Percentiles rank a stretch among this genome's conserved stretches.
phyloP scores from a whole-genome alignment of 2,329 filamentous ascomycete species.

The Trichoderma harzianum region DNA sequence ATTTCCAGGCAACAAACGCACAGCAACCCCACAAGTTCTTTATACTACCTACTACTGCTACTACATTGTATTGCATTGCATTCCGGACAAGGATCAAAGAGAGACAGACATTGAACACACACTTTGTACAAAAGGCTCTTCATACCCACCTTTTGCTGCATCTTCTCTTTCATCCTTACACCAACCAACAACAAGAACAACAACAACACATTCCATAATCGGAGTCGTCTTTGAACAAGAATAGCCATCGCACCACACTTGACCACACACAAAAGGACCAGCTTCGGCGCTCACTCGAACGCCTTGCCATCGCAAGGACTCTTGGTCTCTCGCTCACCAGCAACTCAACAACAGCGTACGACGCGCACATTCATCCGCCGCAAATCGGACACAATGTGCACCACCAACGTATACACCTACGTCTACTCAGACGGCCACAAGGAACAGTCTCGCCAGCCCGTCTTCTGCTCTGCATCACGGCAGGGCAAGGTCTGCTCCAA shows the following conservation, averaged over 20 bases:
- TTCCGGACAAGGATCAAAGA: conserved; percentile 10
- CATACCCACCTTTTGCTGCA: conserved; percentile 1
- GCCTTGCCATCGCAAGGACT: neutral
- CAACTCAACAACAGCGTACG: neutral
- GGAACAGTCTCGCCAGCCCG: conserved; percentile 33
- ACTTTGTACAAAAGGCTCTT: conserved; percentile 9
- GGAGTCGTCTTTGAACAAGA: neutral
- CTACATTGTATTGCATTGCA: neutral
- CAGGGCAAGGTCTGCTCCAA: conserved; percentile 41
- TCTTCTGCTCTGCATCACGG: conserved; percentile 39
- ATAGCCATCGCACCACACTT: neutral
- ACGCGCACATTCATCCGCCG: conserved; percentile 4
- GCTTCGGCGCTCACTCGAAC: neutral
- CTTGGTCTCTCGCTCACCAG: neutral
- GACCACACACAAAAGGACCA: neutral
- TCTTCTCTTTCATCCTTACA: conserved; percentile 5
- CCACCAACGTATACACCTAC: conserved; percentile 45
- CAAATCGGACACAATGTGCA: conserved; percentile 46
- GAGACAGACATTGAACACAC: neutral
- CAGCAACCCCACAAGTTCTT: conserved; percentile 10
- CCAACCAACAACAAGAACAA: conserved; percentile 10
- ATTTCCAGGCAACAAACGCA: conserved; percentile 19
- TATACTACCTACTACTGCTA: neutral
- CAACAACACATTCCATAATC: neutral
- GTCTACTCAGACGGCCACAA: conserved; percentile 44